A percentile compares a stretch with the other conserved stretches of the same genome.
Evolutionary conservation across 352 stramenopile species (phyloP).

Genomic region (Peronospora belbahrii): DNA sequence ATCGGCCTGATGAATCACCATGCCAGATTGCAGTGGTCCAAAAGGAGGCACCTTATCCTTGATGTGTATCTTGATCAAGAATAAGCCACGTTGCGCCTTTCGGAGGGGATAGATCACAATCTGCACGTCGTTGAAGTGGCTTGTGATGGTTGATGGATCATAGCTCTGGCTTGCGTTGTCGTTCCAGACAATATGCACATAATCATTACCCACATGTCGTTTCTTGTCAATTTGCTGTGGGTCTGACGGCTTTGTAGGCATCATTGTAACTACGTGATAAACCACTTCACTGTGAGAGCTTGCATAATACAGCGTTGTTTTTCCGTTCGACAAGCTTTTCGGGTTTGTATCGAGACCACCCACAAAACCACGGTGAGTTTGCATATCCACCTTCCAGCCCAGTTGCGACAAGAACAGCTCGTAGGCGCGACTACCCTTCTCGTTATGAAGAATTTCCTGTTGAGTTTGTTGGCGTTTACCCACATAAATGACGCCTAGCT

Average conservation of each 20-base stretch:
- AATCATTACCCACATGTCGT: slow-evolving; percentile 83
- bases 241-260: slow-evolving; percentile 73
- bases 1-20: slow-evolving; percentile 69
- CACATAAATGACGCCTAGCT: slow-evolving; percentile 85
- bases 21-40: slow-evolving; percentile 72
- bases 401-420: slow-evolving; percentile 65
- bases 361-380: slow-evolving; percentile 60
- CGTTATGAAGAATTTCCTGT: slow-evolving; percentile 76
- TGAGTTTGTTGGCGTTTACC: slow-evolving; percentile 63
- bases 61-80: slow-evolving; percentile 68
- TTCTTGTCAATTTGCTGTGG: slow-evolving; percentile 87
- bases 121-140: slow-evolving; percentile 85
- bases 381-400: slow-evolving; percentile 69
- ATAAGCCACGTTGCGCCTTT: slow-evolving; percentile 53
- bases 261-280: slow-evolving; percentile 85
- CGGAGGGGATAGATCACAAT: slow-evolving; percentile 77
- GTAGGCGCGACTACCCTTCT: slow-evolving; percentile 55
- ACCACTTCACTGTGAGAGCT: slow-evolving; percentile 80
- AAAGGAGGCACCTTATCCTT: slow-evolving; percentile 81
- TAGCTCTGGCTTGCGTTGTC: slow-evolving; percentile 74
- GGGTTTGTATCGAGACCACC: slow-evolving; percentile 76
- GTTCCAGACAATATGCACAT: slow-evolving; percentile 83
- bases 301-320: slow-evolving; percentile 68
- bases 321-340: slow-evolving; percentile 72
- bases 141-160: slow-evolving; percentile 80